Conservation (phyloP, 2,329 filamentous ascomycete genomes). For the Aschersonia sp. region DNA sequence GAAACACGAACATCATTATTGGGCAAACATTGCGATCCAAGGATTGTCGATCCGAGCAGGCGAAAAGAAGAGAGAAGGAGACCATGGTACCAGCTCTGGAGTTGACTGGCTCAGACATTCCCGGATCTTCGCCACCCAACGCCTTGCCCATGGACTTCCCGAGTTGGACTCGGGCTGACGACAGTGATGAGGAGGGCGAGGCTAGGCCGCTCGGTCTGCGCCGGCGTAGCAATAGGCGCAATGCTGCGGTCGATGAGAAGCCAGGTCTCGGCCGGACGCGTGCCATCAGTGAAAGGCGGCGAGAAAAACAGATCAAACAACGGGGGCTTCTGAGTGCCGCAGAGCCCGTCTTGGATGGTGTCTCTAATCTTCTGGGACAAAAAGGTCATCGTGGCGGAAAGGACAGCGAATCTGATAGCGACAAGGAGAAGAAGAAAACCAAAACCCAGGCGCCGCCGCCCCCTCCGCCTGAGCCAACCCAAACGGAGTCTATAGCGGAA, state of each 20-base stretch:
- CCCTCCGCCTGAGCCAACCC: background rate
- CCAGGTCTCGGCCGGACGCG: background rate
- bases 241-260: background rate
- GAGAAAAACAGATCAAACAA: background rate
- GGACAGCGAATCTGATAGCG: background rate
- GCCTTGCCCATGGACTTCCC: constrained; percentile 1
- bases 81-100: constrained; percentile 1
- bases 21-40: background rate
- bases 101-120: background rate
- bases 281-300: background rate
- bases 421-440: background rate
- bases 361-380: background rate
- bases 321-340: background rate
- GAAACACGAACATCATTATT: background rate
- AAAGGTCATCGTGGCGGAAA: background rate
- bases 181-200: background rate
- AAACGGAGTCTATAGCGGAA: no score
- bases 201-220: background rate
- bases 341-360: background rate
- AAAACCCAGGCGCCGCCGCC: background rate
- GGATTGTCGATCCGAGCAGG: background rate
- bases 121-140: background rate
- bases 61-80: background rate
- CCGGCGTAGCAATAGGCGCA: constrained; percentile 1
- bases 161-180: constrained; percentile 1